Evolutionary conservation across 1,284 basidiomycete species (phyloP).

Genomic region (Cystobasidiaceae sp.): DNA sequence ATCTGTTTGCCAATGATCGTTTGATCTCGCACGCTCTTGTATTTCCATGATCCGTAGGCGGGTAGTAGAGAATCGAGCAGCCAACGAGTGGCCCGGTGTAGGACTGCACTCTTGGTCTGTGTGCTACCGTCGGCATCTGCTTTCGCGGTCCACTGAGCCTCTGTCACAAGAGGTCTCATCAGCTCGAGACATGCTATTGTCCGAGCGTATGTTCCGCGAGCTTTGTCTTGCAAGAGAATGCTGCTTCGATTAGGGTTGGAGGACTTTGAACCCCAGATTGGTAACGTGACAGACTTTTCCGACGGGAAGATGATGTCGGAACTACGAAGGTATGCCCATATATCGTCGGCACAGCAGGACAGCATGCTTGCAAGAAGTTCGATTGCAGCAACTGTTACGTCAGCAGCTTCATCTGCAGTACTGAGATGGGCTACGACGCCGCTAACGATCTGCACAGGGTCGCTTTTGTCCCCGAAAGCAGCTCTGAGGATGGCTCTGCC

Average conservation of each 20-base stretch:
- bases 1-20: no score
- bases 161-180: neutral
- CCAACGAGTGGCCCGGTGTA: conserved; percentile 67
- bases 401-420: neutral
- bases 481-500: neutral
- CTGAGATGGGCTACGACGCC: neutral
- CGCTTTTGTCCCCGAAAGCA: neutral
- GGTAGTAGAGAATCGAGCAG: conserved; percentile 80
- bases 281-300: conserved; percentile 23
- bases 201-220: conserved; percentile 53
- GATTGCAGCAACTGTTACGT: conserved; percentile 46
- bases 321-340: conserved; percentile 79
- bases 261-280: conserved; percentile 47
- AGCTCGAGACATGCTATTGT: conserved; percentile 18
- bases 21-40: no score
- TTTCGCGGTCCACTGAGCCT: conserved; percentile 50
- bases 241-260: conserved; percentile 55
- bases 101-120: conserved; percentile 71
- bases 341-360: conserved; percentile 65
- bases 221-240: conserved; percentile 65
- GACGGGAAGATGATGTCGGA: conserved; percentile 67
- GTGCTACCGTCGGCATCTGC: conserved; percentile 52
- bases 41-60: no score
- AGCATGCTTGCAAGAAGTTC: conserved; percentile 72
- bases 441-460: neutral